These are phyloP conservation scores for Endogone sp. DNA, from an alignment of 192 early-diverging fungal genomes.

Conservation along the genomic window DNA sequence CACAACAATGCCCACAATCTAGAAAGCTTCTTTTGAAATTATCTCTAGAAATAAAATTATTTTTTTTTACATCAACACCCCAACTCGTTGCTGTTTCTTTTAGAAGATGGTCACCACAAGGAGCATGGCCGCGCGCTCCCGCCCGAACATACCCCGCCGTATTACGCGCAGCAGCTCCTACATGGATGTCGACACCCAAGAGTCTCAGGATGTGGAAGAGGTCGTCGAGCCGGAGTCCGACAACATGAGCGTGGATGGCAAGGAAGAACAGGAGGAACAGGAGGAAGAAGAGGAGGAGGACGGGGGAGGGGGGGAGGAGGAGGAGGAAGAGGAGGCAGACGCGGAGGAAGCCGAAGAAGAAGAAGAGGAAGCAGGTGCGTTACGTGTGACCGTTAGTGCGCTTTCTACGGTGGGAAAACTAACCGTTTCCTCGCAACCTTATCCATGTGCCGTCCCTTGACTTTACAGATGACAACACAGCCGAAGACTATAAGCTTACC, in stretches of 20 bases:
- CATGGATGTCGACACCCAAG: not conserved
- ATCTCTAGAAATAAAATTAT: too few relatives aligned
- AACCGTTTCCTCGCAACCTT: not conserved
- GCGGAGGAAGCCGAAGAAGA: too few relatives aligned
- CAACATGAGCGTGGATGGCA: not conserved
- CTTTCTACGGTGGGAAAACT: too few relatives aligned
- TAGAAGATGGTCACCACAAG: not conserved
- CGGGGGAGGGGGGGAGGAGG: not conserved
- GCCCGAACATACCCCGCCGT: not conserved
- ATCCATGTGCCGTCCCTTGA: not conserved
- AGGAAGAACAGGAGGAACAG: constrained; percentile 2
- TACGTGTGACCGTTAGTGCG: constrained; percentile 5
- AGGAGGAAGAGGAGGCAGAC: not conserved
- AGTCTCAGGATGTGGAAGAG: not conserved
- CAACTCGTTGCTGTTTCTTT: too few relatives aligned
- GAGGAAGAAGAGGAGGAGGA: too few relatives aligned
- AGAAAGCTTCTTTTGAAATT: too few relatives aligned
- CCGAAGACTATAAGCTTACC: constrained; percentile 14
- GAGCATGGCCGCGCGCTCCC: not conserved
- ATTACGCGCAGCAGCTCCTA: not conserved
- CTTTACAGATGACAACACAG: not conserved
- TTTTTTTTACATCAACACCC: too few relatives aligned
- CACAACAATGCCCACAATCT: too few relatives aligned
- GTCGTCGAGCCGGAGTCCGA: not conserved
- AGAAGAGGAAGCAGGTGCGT: constrained; percentile 14